Evolutionary conservation across 352 stramenopile species (phyloP).

Genomic region (Pilasporangium apinafurcum): DNA sequence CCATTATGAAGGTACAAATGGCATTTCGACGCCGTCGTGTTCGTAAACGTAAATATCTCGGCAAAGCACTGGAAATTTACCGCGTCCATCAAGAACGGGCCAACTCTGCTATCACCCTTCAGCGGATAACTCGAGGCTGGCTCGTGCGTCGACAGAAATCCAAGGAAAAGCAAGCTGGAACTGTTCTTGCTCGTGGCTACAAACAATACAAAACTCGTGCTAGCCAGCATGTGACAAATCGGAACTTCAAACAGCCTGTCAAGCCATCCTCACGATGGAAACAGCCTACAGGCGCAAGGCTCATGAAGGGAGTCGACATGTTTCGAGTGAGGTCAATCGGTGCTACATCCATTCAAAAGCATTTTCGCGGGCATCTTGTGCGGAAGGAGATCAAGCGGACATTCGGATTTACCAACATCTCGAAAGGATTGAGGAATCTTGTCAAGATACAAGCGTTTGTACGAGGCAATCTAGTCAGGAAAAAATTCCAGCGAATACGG

Average conservation of each 20-base stretch:
- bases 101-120: slow-evolving; percentile 17
- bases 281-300: too few relatives aligned
- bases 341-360: slow-evolving; percentile 29
- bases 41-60: slow-evolving; percentile 17
- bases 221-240: slow-evolving; percentile 1
- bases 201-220: slow-evolving; percentile 9
- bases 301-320: too few relatives aligned
- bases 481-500: slow-evolving; percentile 16
- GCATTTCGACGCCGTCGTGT: slow-evolving; percentile 22
- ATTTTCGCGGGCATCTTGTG: slow-evolving; percentile 24
- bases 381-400: slow-evolving; percentile 12
- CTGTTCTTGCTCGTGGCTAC: slow-evolving; percentile 8
- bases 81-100: slow-evolving; percentile 16
- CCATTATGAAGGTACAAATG: slow-evolving; percentile 24
- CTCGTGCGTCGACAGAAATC: slow-evolving; percentile 2
- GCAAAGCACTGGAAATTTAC: slow-evolving; percentile 21
- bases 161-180: slow-evolving; percentile 1
- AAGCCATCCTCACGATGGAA: too few relatives aligned
- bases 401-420: slow-evolving; percentile 8
- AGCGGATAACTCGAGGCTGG: slow-evolving; percentile 10
- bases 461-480: slow-evolving; percentile 26
- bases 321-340: slow-evolving; percentile 12
- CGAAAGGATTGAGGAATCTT: slow-evolving; percentile 20
- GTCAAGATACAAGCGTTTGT: slow-evolving; percentile 54
- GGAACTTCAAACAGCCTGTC: too few relatives aligned